A percentile compares a stretch with the other conserved stretches of the same genome.
Evolutionary conservation across 441 rosid species (phyloP).

Genomic region (Arabidopsis lyrata): DNA sequence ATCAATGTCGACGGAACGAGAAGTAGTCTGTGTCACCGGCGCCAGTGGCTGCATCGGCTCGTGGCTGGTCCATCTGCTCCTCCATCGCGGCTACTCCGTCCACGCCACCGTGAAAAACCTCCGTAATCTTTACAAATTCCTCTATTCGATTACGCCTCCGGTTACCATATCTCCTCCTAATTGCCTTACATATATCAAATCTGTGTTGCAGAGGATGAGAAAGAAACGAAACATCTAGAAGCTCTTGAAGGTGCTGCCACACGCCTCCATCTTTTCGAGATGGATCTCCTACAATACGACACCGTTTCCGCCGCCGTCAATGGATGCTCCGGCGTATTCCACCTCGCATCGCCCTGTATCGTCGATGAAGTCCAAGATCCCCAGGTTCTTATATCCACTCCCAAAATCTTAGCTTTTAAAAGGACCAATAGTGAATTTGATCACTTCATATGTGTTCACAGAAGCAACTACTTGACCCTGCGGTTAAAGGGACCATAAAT

Average conservation of each 20-base stretch:
- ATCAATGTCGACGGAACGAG: slow-evolving; percentile 40
- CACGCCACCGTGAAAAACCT: slow-evolving; percentile 79
- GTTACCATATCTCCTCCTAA: slow-evolving; percentile 18
- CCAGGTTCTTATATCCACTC: slow-evolving; percentile 50
- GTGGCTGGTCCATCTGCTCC: slow-evolving; percentile 79
- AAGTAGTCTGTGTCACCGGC: slow-evolving; percentile 65
- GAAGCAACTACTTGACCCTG: slow-evolving; percentile 86
- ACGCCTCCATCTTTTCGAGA: slow-evolving; percentile 81
- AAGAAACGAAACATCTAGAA: slow-evolving; percentile 78
- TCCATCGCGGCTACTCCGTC: slow-evolving; percentile 77
- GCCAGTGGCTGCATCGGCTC: slow-evolving; percentile 94
- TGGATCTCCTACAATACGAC: slow-evolving; percentile 79
- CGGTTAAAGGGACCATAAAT: slow-evolving; percentile 79
- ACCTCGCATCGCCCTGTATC: slow-evolving; percentile 90
- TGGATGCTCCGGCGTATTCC: slow-evolving; percentile 85
- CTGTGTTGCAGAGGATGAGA: slow-evolving; percentile 62
- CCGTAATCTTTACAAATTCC: slow-evolving; percentile 46
- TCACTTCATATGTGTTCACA: slow-evolving; percentile 33
- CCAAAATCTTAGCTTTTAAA: slow-evolving; percentile 17
- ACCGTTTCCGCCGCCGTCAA: slow-evolving; percentile 64
- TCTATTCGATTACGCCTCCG: slow-evolving; percentile 1
- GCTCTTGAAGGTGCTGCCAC: slow-evolving; percentile 75
- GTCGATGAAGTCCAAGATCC: slow-evolving; percentile 78
- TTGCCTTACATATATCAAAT: neutral
- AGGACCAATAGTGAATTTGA: slow-evolving; percentile 1